Conservation (phyloP, 2,329 filamentous ascomycete genomes). For the Emericellopsis cladophorae region DNA sequence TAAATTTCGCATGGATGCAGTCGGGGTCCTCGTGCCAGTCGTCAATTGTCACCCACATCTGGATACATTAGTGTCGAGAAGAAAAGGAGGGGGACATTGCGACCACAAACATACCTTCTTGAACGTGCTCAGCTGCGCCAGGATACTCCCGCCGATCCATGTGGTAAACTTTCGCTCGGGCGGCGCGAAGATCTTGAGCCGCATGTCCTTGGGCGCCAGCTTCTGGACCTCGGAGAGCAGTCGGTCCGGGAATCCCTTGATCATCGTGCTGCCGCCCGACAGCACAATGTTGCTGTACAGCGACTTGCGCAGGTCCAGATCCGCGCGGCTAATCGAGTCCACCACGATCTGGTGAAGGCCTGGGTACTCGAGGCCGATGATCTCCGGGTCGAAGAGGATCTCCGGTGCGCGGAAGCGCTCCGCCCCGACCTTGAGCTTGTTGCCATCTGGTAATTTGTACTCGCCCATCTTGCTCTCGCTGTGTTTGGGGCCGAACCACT, state of each 20-base stretch:
- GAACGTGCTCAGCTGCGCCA: constrained; percentile 94
- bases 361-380: constrained; percentile 93
- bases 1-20: constrained; percentile 97
- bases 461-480: constrained; percentile 71
- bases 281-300: constrained; percentile 96
- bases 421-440: constrained; percentile 84
- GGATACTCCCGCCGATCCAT: constrained; percentile 96
- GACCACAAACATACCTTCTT: constrained; percentile 86
- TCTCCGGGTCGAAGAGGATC: constrained; percentile 93
- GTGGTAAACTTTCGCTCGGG: constrained; percentile 97
- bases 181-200: constrained; percentile 97
- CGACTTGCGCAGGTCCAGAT: constrained; percentile 87
- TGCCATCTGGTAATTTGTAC: constrained; percentile 83
- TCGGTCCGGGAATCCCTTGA: constrained; percentile 91
- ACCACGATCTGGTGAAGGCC: constrained; percentile 97
- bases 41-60: constrained; percentile 99
- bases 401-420: constrained; percentile 94
- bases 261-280: constrained; percentile 89
- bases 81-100: no score
- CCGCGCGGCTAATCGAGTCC: constrained; percentile 87
- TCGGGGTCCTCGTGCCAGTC: constrained; percentile 99
- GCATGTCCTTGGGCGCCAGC: constrained; percentile 95
- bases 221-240: constrained; percentile 84
- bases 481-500: constrained; percentile 73
- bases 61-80: neutral